Conservation (phyloP, 768 basidiomycete species). For the Macrolepiota fuliginosa region DNA sequence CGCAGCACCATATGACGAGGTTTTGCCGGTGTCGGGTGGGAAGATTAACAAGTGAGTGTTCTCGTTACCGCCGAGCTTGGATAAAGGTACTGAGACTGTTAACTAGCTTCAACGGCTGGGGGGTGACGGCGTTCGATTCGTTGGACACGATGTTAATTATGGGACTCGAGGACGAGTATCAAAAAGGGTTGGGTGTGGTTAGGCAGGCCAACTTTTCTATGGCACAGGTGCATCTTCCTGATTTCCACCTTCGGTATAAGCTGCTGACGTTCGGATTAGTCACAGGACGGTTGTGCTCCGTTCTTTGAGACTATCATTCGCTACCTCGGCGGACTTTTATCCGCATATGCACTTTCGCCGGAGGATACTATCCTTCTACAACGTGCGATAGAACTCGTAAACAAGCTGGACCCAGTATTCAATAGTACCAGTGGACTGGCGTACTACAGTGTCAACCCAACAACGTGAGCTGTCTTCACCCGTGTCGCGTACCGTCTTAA, state of each 20-base stretch:
- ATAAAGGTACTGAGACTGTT: neutral
- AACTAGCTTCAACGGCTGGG: slow-evolving; percentile 77
- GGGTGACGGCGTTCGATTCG: slow-evolving; percentile 74
- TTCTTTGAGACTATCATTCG: slow-evolving; percentile 90
- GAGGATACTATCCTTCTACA: slow-evolving; percentile 57
- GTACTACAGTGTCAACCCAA: slow-evolving; percentile 64
- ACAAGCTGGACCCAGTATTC: slow-evolving; percentile 72
- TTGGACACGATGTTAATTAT: slow-evolving; percentile 86
- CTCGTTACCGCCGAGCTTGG: neutral
- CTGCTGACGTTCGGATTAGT: neutral
- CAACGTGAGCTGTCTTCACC: slow-evolving; percentile 41
- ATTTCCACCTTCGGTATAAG: neutral
- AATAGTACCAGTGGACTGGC: slow-evolving; percentile 70
- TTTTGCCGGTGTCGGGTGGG: slow-evolving; percentile 49
- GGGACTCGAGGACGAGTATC: slow-evolving; percentile 70
- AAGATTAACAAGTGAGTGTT: slow-evolving; percentile 48
- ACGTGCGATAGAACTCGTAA: slow-evolving; percentile 77
- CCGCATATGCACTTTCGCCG: slow-evolving; percentile 72
- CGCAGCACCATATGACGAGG: slow-evolving; percentile 64
- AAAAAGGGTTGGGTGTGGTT: slow-evolving; percentile 56
- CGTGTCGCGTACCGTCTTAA: neutral
- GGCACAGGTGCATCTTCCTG: slow-evolving; percentile 32
- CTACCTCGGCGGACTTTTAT: slow-evolving; percentile 85
- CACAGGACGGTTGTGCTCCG: slow-evolving; percentile 32
- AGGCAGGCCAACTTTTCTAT: slow-evolving; percentile 47